phyloP scores from a whole-genome alignment of 1,139 yeast species.

The Pichia kudriavzevii region DNA sequence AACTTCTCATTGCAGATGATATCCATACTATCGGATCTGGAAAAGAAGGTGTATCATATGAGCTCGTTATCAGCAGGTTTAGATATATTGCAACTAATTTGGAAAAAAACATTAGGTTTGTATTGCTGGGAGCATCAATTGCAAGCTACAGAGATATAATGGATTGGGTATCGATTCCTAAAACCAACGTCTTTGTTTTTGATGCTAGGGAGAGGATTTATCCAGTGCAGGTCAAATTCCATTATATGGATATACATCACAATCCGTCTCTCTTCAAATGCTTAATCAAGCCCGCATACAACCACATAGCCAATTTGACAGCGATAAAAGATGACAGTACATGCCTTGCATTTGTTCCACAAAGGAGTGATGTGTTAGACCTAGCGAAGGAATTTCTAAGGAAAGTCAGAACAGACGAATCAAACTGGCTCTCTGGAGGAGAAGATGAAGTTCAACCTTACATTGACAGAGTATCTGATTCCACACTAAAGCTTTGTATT shows the following conservation, averaged over 20 bases:
- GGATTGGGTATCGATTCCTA: slow-evolving; percentile 73
- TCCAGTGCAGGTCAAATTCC: slow-evolving; percentile 54
- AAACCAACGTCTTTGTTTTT: slow-evolving; percentile 58
- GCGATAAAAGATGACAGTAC: slow-evolving; percentile 28
- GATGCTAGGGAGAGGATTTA: slow-evolving; percentile 51
- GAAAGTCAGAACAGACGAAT: slow-evolving; percentile 27
- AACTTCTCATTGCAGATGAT: slow-evolving; percentile 67
- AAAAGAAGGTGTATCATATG: slow-evolving; percentile 54
- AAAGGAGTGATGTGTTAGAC: slow-evolving; percentile 49
- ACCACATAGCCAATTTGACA: slow-evolving; percentile 25
- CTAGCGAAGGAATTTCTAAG: slow-evolving; percentile 40
- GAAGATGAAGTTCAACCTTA: slow-evolving; percentile 38
- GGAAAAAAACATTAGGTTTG: slow-evolving; percentile 47
- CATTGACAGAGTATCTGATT: slow-evolving; percentile 41
- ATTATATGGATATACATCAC: slow-evolving; percentile 39
- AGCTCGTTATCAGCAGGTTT: slow-evolving; percentile 62
- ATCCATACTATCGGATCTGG: slow-evolving; percentile 62
- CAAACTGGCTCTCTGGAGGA: slow-evolving; percentile 30
- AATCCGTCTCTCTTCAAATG: slow-evolving; percentile 45
- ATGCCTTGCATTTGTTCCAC: slow-evolving; percentile 49
- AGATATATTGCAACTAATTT: slow-evolving; percentile 60
- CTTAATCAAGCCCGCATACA: slow-evolving; percentile 44
- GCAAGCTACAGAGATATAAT: slow-evolving; percentile 74
- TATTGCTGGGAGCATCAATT: slow-evolving; percentile 62
- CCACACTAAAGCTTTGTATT: slow-evolving; percentile 37